phyloP scores from a whole-genome alignment of 108 stramenopile genomes.

The Fistulifera pelliculosa region DNA sequence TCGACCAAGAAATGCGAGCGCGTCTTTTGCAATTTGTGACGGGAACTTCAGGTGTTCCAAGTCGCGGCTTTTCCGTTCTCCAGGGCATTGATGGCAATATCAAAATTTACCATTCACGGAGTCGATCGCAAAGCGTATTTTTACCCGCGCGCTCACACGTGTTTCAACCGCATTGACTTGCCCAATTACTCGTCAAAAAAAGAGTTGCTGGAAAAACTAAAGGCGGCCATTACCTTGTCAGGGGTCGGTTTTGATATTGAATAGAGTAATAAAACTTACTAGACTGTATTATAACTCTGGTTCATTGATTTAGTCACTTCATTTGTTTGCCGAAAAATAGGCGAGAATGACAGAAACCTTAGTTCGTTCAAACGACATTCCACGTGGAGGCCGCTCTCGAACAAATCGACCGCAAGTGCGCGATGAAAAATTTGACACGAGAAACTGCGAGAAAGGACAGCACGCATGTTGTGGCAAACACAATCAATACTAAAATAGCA shows the following conservation, averaged over 20 bases:
- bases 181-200: slow-evolving; percentile 66
- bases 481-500: no score
- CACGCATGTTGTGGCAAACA: no score
- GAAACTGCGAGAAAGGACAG: no score
- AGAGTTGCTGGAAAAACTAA: slow-evolving; percentile 66
- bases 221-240: slow-evolving; percentile 67
- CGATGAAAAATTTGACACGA: no score
- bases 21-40: slow-evolving; percentile 95
- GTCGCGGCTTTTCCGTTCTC: slow-evolving; percentile 88
- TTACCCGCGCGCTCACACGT: slow-evolving; percentile 93
- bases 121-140: slow-evolving; percentile 41
- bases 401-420: no score
- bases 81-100: slow-evolving; percentile 94
- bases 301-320: no score
- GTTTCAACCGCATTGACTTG: slow-evolving; percentile 94
- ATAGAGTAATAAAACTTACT: slow-evolving; percentile 10
- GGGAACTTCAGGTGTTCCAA: slow-evolving; percentile 88
- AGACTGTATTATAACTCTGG: no score
- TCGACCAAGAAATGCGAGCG: slow-evolving; percentile 89
- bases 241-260: slow-evolving; percentile 83
- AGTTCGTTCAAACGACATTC: no score
- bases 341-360: no score
- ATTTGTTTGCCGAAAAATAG: no score
- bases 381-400: no score
- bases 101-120: slow-evolving; percentile 92